Conservation (phyloP, 768 basidiomycete species). For the Russula earlei region DNA sequence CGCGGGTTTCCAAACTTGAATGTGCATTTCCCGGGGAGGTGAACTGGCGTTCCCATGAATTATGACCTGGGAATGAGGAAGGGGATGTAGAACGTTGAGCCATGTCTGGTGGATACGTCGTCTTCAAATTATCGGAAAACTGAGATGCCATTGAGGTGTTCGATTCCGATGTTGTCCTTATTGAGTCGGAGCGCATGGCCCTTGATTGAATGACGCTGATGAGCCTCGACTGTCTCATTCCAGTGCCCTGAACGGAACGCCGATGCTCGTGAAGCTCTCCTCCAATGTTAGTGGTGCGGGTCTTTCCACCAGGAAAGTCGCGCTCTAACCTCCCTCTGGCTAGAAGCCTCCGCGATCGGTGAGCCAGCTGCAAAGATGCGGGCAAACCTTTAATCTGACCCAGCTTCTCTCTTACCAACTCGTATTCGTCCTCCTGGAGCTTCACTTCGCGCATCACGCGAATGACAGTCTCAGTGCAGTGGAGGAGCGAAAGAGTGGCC, state of each 20-base stretch:
- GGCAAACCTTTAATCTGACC: conserved; percentile 52
- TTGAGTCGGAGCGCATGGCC: conserved; percentile 16
- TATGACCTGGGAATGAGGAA: conserved; percentile 2
- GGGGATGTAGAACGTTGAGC: neutral
- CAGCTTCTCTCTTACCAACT: conserved; percentile 54
- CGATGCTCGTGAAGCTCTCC: neutral
- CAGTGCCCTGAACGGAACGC: neutral
- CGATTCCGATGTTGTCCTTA: conserved; percentile 17
- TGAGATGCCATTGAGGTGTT: conserved; percentile 10
- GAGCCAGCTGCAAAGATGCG: conserved; percentile 44
- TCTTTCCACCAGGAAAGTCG: conserved; percentile 28
- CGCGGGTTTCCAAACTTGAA: neutral
- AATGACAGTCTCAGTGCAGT: conserved; percentile 61
- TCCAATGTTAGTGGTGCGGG: neutral
- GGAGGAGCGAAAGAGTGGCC: conserved; percentile 52
- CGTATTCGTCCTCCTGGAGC: conserved; percentile 76
- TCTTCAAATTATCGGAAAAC: neutral
- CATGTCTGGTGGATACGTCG: neutral
- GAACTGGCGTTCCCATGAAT: conserved; percentile 7
- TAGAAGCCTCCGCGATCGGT: conserved; percentile 65
- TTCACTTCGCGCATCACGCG: conserved; percentile 81
- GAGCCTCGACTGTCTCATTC: conserved; percentile 17
- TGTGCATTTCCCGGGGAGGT: neutral
- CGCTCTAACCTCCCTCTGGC: conserved; percentile 52
- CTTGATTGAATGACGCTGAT: conserved; percentile 9